Conservation (phyloP, 2,329 filamentous ascomycete species). For the Phoma herbarum region DNA sequence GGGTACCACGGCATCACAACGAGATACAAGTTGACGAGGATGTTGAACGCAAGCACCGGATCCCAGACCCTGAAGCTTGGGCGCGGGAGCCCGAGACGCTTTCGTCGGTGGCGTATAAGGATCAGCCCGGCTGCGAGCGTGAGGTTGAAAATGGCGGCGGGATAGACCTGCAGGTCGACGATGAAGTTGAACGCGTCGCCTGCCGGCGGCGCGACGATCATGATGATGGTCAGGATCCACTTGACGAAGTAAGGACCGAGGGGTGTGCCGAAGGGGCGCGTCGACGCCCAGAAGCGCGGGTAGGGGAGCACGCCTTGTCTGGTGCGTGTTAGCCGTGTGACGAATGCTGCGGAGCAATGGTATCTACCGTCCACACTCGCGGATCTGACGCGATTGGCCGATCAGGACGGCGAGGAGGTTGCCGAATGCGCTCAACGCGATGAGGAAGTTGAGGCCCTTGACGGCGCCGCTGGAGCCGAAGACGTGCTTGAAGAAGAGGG, state of each 20-base stretch:
- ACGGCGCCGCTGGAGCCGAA: constrained; percentile 62
- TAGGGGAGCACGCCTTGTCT: constrained; percentile 69
- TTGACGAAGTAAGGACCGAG: constrained; percentile 66
- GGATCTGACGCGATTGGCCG: constrained; percentile 64
- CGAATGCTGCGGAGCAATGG: accelerated
- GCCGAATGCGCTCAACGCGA: constrained; percentile 66
- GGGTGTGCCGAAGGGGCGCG: constrained; percentile 68
- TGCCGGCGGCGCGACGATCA: constrained; percentile 68
- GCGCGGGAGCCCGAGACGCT: constrained; percentile 57
- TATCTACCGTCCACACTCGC: constrained; percentile 62
- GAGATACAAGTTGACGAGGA: constrained; percentile 67
- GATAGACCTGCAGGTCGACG: constrained; percentile 67
- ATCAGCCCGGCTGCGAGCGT: constrained; percentile 66
- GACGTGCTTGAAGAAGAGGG: constrained; percentile 65
- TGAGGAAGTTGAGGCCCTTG: constrained; percentile 65
- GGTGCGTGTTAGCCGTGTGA: not conserved
- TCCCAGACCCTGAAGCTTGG: constrained; percentile 69
- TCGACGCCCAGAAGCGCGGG: constrained; percentile 69
- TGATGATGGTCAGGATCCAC: constrained; percentile 65
- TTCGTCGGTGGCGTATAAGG: constrained; percentile 64
- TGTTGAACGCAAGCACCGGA: constrained; percentile 65
- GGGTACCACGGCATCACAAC: constrained; percentile 76
- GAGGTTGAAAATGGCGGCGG: constrained; percentile 65
- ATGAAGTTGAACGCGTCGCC: constrained; percentile 72
- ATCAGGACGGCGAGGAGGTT: constrained; percentile 67